Evolutionary conservation across 441 rosid genomes (phyloP).

Genomic region (Bruguiera hainesii): DNA sequence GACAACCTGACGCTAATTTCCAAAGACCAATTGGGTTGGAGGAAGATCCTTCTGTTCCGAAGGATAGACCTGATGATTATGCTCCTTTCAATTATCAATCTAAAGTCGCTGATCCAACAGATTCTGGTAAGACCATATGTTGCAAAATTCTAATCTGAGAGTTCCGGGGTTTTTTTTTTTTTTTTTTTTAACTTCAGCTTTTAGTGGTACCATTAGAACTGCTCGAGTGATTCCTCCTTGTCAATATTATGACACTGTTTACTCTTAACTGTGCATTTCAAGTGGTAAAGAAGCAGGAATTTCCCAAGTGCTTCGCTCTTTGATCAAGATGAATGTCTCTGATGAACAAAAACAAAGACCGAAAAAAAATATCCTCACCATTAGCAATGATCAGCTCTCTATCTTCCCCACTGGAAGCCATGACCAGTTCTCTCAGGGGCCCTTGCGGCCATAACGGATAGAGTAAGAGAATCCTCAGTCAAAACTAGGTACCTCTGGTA

Average conservation of each 20-base stretch:
- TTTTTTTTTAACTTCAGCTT: neutral
- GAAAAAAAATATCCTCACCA: constrained; percentile 6
- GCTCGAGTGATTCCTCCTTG: neutral
- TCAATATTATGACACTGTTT: neutral
- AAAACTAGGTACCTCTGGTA: neutral
- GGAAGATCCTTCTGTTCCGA: constrained; percentile 52
- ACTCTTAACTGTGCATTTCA: constrained; percentile 2
- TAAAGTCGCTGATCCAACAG: constrained; percentile 48
- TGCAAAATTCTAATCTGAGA: neutral
- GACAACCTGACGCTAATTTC: constrained; percentile 33
- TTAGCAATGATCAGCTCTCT: neutral
- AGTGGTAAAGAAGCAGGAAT: constrained; percentile 43
- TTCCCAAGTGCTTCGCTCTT: constrained; percentile 31
- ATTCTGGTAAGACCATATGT: constrained; percentile 28
- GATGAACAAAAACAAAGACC: constrained; percentile 24
- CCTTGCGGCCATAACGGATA: constrained; percentile 6
- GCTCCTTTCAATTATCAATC: constrained; percentile 49
- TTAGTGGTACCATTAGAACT: neutral
- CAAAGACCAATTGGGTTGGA: constrained; percentile 38
- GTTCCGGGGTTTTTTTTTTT: neutral
- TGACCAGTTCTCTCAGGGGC: constrained; percentile 41
- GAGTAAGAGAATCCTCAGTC: constrained; percentile 5
- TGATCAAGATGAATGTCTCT: constrained; percentile 39
- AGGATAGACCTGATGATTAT: constrained; percentile 21
- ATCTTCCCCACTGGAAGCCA: constrained; percentile 43